phyloP scores from a whole-genome alignment of 176 grass and related monocot species.

The Tillandsia leiboldiana region DNA sequence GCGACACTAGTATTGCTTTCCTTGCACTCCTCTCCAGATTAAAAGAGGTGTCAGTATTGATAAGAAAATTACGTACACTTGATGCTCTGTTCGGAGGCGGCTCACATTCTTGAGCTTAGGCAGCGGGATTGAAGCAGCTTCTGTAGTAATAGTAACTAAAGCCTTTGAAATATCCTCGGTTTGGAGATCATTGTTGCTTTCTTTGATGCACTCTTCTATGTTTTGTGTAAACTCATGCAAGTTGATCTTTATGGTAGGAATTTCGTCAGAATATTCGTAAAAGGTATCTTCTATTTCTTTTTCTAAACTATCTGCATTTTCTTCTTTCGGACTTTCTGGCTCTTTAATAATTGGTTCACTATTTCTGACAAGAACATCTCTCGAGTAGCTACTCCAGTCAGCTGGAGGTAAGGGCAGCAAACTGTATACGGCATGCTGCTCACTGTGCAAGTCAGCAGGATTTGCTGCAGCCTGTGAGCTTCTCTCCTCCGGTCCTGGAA shows the following conservation, averaged over 20 bases:
- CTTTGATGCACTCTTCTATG: slow-evolving; percentile 56
- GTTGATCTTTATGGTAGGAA: slow-evolving; percentile 83
- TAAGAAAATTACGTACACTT: slow-evolving; percentile 47
- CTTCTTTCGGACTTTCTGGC: slow-evolving; percentile 60
- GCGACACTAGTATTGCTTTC: background rate
- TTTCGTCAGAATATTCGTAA: slow-evolving; percentile 61
- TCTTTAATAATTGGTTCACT: slow-evolving; percentile 87
- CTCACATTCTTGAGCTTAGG: slow-evolving; percentile 76
- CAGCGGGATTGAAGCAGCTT: slow-evolving; percentile 76
- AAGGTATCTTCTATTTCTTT: slow-evolving; percentile 61
- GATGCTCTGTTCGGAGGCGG: slow-evolving; percentile 79
- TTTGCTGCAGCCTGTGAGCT: slow-evolving; percentile 29
- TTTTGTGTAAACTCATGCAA: slow-evolving; percentile 66
- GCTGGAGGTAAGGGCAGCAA: slow-evolving; percentile 20
- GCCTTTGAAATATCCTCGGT: slow-evolving; percentile 77
- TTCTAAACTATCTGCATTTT: slow-evolving; percentile 25
- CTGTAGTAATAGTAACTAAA: slow-evolving; percentile 54
- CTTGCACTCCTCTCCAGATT: background rate
- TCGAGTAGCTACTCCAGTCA: slow-evolving; percentile 23
- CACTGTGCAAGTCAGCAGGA: slow-evolving; percentile 29
- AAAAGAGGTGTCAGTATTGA: background rate
- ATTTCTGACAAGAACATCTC: slow-evolving; percentile 25
- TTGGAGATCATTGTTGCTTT: slow-evolving; percentile 45
- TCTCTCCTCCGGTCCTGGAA: slow-evolving; percentile 64
- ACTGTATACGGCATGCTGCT: slow-evolving; percentile 14